Evolutionary conservation across 331 rosid genomes (phyloP), one percentile per base, ranked within the genome.

Genomic region (Pyrus hybrid): DNA sequence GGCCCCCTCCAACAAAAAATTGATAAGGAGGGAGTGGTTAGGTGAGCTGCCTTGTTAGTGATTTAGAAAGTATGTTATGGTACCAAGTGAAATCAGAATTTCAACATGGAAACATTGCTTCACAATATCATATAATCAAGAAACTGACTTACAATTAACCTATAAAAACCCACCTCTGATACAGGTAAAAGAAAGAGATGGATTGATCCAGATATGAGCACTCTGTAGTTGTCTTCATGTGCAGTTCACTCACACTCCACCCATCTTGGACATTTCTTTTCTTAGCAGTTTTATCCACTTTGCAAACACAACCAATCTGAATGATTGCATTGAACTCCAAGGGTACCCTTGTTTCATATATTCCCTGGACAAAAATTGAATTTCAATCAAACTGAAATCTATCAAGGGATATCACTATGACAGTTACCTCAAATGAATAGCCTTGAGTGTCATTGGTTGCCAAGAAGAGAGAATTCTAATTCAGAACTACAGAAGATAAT

Each of bases 261-360:
- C 84, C 82, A 64, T 92, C 93, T 73, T 88, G 96, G 32, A 86
- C 76, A 75, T 79, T 85, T 67, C 93, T 87, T 72, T 85, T 86
- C 74, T 88, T 87, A 64, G 97, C 96, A 71, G 87, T 84, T 89
- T 88, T 92, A 35, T 92, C 93, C 85, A 88, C 90, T 86, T 92
- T 95, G 83, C 97, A 95, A 76, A 92, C 99, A 72, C 96, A 95
- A 80, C 99, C 99, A 82, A 92, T 87, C 86, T 89, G 96, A 71
- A 87, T 41, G 70, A 95, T 82, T 51, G 95, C 84, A 54, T 83
- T 89, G 68, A 90, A 89, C 79, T 88, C 96, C 79, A 78, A 79
- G 65, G 97, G 90, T 74, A 92, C 82, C 88, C 86, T 95, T 35
- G 91, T 90, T 83, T 95, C 99, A 85, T 92, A 95, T 79, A 95